phyloP scores from a whole-genome alignment of 2,329 filamentous ascomycete genomes.

The Arthrinium phaeospermum region DNA sequence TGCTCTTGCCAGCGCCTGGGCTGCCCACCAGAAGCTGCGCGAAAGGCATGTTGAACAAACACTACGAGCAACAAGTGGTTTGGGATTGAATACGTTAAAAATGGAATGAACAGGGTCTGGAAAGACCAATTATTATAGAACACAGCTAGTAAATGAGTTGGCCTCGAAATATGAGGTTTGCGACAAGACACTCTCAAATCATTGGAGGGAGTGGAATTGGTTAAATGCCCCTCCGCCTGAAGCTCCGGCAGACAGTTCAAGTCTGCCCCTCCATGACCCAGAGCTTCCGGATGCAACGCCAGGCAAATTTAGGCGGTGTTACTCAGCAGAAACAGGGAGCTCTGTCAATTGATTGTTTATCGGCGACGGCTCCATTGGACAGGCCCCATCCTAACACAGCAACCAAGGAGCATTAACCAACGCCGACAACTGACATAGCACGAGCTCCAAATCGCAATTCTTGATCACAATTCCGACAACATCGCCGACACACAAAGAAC shows the following conservation, averaged over 20 bases:
- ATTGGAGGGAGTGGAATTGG: slow-evolving; percentile 18
- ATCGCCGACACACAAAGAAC: background rate
- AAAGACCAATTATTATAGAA: background rate
- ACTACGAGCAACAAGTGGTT: background rate
- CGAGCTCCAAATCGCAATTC: background rate
- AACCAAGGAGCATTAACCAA: background rate
- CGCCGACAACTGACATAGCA: background rate
- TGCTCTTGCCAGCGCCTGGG: slow-evolving; percentile 94
- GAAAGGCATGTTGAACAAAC: slow-evolving; percentile 57
- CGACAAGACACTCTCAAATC: background rate
- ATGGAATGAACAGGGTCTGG: background rate
- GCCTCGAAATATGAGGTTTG: background rate
- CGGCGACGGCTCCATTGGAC: background rate
- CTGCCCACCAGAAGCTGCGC: slow-evolving; percentile 89
- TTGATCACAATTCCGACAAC: background rate
- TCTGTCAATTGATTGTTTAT: slow-evolving; percentile 25
- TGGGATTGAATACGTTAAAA: background rate
- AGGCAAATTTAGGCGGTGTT: slow-evolving; percentile 32
- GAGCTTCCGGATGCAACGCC: slow-evolving; percentile 15
- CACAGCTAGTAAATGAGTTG: background rate
- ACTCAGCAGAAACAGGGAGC: slow-evolving; percentile 24
- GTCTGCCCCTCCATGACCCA: slow-evolving; percentile 14
- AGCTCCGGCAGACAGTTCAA: background rate
- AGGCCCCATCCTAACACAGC: background rate
- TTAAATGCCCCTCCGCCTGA: slow-evolving; percentile 37